A percentile compares a stretch with the other conserved stretches of the same genome.
phyloP scores from a whole-genome alignment of 345 rosid genomes.

The Anacardium occidentale region DNA sequence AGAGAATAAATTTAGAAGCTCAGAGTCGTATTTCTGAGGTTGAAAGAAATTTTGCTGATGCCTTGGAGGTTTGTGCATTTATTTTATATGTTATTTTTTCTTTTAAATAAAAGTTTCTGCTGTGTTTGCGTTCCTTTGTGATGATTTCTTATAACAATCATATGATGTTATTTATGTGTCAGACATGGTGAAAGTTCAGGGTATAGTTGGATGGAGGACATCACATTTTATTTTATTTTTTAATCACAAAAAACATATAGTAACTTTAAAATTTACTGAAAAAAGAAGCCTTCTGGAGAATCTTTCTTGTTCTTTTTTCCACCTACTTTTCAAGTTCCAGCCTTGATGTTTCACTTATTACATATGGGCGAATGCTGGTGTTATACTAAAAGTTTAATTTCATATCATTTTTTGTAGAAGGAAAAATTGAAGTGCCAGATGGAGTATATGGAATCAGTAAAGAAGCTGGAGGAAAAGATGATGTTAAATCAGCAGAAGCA shows the following conservation, averaged over 20 bases:
- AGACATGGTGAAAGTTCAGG: background rate
- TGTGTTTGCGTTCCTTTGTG: background rate
- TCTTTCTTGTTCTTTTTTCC: background rate
- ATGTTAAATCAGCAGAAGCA: conserved; percentile 58
- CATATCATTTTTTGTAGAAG: conserved; percentile 45
- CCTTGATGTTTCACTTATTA: background rate
- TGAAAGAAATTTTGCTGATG: conserved; percentile 77
- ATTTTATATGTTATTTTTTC: background rate
- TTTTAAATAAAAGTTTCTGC: no score
- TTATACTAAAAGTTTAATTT: background rate
- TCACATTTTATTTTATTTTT: background rate
- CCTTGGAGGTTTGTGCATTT: conserved; percentile 68
- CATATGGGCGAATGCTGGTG: background rate
- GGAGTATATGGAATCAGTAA: conserved; percentile 90
- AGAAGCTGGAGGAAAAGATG: conserved; percentile 89
- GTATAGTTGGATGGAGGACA: background rate
- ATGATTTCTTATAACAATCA: background rate
- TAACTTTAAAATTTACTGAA: background rate
- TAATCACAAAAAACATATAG: background rate
- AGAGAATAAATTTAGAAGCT: conserved; percentile 71
- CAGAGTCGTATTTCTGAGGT: conserved; percentile 71
- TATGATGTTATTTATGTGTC: background rate
- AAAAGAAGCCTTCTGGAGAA: conserved; percentile 6
- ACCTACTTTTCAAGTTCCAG: background rate
- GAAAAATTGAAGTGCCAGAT: conserved; percentile 80